Conservation (phyloP, 768 basidiomycete species). For the Dioszegia hungarica region DNA sequence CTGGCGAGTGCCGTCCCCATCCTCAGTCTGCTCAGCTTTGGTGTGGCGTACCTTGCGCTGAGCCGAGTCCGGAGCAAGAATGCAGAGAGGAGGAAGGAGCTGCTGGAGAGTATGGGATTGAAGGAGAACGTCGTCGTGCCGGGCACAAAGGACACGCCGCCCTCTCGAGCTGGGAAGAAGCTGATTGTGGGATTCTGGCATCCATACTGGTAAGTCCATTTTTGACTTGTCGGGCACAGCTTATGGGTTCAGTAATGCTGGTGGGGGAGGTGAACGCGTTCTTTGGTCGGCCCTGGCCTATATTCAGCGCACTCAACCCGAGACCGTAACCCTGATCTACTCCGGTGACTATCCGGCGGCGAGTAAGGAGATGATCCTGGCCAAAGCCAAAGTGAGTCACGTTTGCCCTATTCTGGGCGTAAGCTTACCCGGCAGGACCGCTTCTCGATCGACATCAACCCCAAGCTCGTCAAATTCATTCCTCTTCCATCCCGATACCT, state of each 20-base stretch:
- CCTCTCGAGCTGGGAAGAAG: slow-evolving; percentile 13
- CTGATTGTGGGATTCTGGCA: slow-evolving; percentile 80
- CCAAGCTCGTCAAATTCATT: slow-evolving; percentile 69
- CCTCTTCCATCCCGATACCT: slow-evolving; percentile 65
- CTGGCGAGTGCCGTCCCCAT: slow-evolving; percentile 36
- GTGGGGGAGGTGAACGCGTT: slow-evolving; percentile 93
- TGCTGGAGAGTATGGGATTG: slow-evolving; percentile 30
- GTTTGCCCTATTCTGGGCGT: too few species aligned
- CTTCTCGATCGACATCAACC: slow-evolving; percentile 71
- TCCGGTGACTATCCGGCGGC: slow-evolving; percentile 72
- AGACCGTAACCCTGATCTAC: slow-evolving; percentile 71
- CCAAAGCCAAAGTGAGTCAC: slow-evolving; percentile 66
- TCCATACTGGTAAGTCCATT: slow-evolving; percentile 75
- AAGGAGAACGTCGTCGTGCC: slow-evolving; percentile 21
- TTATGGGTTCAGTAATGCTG: slow-evolving; percentile 70
- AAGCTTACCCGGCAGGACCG: too few species aligned
- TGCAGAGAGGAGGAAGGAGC: slow-evolving; percentile 14
- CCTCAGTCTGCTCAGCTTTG: slow-evolving; percentile 19
- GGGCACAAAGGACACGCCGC: slow-evolving; percentile 26
- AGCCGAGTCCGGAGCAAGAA: slow-evolving; percentile 24
- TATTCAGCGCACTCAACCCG: slow-evolving; percentile 55
- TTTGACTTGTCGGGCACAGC: background rate
- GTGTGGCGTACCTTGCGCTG: slow-evolving; percentile 13
- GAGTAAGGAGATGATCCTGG: slow-evolving; percentile 72
- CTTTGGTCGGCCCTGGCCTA: slow-evolving; percentile 83